These are phyloP conservation scores for Candida labiduridarum DNA, from an alignment of 1,139 yeast species.

Conservation along the genomic window DNA sequence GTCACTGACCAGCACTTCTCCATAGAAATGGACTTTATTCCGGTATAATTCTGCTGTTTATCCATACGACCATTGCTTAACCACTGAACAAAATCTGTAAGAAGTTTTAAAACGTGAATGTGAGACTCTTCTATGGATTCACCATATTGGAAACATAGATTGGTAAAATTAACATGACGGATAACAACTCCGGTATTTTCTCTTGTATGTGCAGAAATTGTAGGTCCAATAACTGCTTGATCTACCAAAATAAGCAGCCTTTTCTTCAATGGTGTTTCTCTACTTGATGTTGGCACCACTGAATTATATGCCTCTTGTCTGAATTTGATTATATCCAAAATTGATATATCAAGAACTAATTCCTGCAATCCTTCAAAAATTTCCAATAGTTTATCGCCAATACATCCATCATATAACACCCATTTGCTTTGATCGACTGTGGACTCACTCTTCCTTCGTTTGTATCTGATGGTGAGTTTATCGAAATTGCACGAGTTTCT, in stretches of 20 bases:
- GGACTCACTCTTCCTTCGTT: constrained; percentile 15
- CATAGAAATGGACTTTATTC: constrained; percentile 16
- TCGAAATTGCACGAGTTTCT: constrained; percentile 10
- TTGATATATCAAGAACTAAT: constrained; percentile 17
- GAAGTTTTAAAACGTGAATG: constrained; percentile 25
- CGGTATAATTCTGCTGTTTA: constrained; percentile 6
- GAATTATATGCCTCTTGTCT: constrained; percentile 8
- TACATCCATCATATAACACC: constrained; percentile 11
- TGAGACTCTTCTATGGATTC: constrained; percentile 33
- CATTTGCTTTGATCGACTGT: constrained; percentile 12
- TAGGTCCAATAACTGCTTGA: constrained; percentile 21
- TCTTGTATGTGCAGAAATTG: constrained; percentile 15
- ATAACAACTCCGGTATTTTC: constrained; percentile 17
- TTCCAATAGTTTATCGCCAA: constrained; percentile 12
- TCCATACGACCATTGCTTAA: constrained; percentile 8
- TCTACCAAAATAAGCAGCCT: constrained; percentile 20
- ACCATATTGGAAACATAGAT: constrained; percentile 29
- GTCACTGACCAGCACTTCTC: constrained; percentile 39
- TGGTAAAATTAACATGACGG: constrained; percentile 15
- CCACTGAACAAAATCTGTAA: constrained; percentile 22
- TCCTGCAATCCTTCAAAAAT: constrained; percentile 10
- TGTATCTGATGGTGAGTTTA: constrained; percentile 19
- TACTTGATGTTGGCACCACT: neutral
- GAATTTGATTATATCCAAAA: constrained; percentile 14
- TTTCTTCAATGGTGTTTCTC: neutral